These are phyloP conservation scores for Fonsecaea pugnacius DNA, from an alignment of 2,329 filamentous ascomycete species.

Conservation along the genomic window DNA sequence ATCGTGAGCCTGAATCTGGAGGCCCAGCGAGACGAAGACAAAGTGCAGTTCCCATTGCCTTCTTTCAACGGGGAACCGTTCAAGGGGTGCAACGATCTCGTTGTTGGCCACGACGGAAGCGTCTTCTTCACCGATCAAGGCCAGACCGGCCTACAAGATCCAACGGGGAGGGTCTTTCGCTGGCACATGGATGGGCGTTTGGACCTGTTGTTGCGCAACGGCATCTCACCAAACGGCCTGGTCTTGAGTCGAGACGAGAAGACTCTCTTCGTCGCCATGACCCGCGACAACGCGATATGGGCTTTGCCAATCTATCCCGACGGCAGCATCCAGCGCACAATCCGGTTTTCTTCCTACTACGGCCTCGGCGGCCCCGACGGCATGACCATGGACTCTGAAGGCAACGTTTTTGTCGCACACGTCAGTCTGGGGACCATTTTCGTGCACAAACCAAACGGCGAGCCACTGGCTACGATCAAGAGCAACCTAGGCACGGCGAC, in stretches of 20 bases:
- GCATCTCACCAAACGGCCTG: constrained; percentile 48
- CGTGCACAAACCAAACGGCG: neutral
- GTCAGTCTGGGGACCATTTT: constrained; percentile 8
- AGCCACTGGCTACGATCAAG: neutral
- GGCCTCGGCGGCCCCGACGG: constrained; percentile 7
- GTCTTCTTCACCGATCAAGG: constrained; percentile 54
- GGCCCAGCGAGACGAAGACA: too few species aligned
- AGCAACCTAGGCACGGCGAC: neutral
- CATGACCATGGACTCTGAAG: constrained; percentile 1
- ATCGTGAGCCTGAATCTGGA: too few species aligned
- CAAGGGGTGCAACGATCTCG: constrained; percentile 51
- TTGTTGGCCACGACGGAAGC: constrained; percentile 45
- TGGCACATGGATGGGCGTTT: constrained; percentile 44
- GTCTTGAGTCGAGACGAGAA: constrained; percentile 23
- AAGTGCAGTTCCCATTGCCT: too few species aligned
- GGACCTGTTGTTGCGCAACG: constrained; percentile 47
- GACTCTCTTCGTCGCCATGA: constrained; percentile 14
- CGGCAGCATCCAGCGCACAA: neutral
- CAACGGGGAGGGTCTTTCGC: constrained; percentile 48
- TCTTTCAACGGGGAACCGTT: constrained; percentile 36
- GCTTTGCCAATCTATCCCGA: neutral
- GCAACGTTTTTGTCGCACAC: neutral
- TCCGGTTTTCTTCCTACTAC: neutral
- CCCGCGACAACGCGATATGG: constrained; percentile 9
- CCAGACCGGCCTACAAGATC: constrained; percentile 51